Evolutionary conservation across 2,329 filamentous ascomycete species (phyloP).

Genomic region (Dactylellina haptotyla): DNA sequence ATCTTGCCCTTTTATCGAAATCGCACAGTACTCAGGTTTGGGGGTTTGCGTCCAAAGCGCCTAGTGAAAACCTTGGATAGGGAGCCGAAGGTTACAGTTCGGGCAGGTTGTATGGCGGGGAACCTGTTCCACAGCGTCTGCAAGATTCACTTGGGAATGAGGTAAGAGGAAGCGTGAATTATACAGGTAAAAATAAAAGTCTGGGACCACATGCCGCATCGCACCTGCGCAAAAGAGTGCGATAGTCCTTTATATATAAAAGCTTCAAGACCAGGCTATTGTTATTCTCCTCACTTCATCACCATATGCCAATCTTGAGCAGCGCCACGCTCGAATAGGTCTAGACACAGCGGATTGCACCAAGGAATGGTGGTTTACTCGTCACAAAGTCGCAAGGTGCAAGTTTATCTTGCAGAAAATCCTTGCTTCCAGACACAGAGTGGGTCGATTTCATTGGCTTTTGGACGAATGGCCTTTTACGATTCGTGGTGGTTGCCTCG

Average conservation of each 20-base stretch:
- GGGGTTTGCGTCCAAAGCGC: neutral
- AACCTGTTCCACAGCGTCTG: slow-evolving; percentile 15
- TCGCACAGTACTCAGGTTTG: neutral
- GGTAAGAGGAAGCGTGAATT: slow-evolving; percentile 18
- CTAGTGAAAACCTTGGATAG: neutral
- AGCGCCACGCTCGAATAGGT: slow-evolving; percentile 49
- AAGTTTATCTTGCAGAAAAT: slow-evolving; percentile 42
- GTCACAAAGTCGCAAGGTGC: slow-evolving; percentile 17
- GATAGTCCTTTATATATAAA: slow-evolving; percentile 48
- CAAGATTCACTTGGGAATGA: slow-evolving; percentile 2
- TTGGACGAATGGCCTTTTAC: slow-evolving; percentile 30
- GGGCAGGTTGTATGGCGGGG: slow-evolving; percentile 18
- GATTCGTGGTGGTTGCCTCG: slow-evolving; percentile 17
- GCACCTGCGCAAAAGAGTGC: slow-evolving; percentile 36
- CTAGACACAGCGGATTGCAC: slow-evolving; percentile 27
- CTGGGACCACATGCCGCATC: slow-evolving; percentile 19
- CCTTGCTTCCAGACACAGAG: slow-evolving; percentile 23
- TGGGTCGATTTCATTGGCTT: slow-evolving; percentile 22
- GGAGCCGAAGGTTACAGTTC: slow-evolving; percentile 14
- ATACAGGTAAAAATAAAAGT: slow-evolving; percentile 1
- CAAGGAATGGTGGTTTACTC: slow-evolving; percentile 18
- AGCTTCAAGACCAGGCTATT: slow-evolving; percentile 12
- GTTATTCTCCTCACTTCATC: slow-evolving; percentile 42
- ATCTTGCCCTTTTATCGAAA: slow-evolving; percentile 27
- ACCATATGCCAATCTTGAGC: slow-evolving; percentile 19